Base-by-base conservation (phyloP, 805 yeast genomes). In the Starmerella vaccinii region DNA sequence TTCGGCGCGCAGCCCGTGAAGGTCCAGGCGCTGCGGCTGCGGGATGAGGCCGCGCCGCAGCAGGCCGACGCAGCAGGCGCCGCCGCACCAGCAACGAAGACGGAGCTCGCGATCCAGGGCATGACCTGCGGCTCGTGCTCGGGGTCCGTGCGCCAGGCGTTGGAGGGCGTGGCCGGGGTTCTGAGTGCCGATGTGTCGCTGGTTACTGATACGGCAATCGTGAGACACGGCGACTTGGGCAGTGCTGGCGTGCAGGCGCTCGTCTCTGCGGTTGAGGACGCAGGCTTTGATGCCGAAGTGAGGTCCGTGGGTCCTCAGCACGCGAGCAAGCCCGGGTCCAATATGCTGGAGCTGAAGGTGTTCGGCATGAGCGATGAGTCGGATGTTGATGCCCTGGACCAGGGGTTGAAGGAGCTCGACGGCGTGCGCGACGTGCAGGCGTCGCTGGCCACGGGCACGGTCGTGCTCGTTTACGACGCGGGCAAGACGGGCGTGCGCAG, bases 51-150 rank as follows among this genome's bases (percentile, higher is more conserved):
- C 16, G 13, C 18, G n/a, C 19, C 35, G 12, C 7, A 8, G n/a
- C 22, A 41, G n/a, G n/a, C n/a, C 24, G 13, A 8, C 8, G n/a
- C 16, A 44, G 21, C 29, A 10, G 8, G 30, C 33, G 7, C 3
- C 33, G 23, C 1, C 29, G n/a, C n/a, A n/a, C n/a, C n/a, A n/a
- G n/a, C n/a, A n/a, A n/a, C n/a, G 22, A 23, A 34, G 12, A 26
- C 60, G 27, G 59, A 56, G 40, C 46, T 66, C 39, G 49, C 64
- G 4, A 68, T 82, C 1, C 65, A 68, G 15, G 97, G 97, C 2
- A 90, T 89, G 97, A 89, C 97, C 2, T 90, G 97, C 62, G 82
- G 92, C 1, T 76, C 95, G 1, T 90, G 97, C 63, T 75, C 84
- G 0, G 72, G 81, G 1, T 70, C 92, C 0, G 77, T 90, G 19